These are phyloP conservation scores for Monosporozyma siamensis DNA, from an alignment of 805 yeast genomes.

Conservation along the genomic window DNA sequence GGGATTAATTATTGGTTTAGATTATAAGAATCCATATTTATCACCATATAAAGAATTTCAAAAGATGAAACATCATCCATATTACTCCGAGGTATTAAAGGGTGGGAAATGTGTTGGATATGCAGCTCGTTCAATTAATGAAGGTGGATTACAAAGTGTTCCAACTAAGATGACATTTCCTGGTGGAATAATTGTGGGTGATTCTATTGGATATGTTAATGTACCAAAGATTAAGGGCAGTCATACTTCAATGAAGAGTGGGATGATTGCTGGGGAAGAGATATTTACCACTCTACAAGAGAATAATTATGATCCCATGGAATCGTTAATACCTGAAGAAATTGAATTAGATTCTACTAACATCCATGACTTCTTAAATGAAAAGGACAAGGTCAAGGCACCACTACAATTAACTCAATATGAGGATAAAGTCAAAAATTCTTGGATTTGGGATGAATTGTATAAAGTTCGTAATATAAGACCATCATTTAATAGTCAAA, in stretches of 20 bases:
- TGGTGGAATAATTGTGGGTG: conserved; percentile 93
- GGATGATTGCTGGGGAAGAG: conserved; percentile 87
- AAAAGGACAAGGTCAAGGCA: not conserved
- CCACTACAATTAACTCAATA: conserved; percentile 44
- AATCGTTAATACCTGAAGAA: not conserved
- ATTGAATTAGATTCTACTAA: not conserved
- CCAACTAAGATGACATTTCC: conserved; percentile 80
- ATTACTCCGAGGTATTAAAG: conserved; percentile 58
- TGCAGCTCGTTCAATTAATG: conserved; percentile 94
- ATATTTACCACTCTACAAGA: conserved; percentile 32
- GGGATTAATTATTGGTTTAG: conserved; percentile 92
- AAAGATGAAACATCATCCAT: conserved; percentile 86
- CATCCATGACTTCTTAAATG: not conserved
- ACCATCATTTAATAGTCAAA: conserved; percentile 73
- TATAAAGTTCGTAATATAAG: conserved; percentile 81
- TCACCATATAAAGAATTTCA: conserved; percentile 96
- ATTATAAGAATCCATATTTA: conserved; percentile 87
- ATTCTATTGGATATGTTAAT: conserved; percentile 92
- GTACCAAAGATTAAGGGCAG: conserved; percentile 97
- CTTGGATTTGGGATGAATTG: conserved; percentile 84
- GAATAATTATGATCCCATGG: not conserved
- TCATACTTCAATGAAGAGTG: conserved; percentile 94
- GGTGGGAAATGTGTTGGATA: conserved; percentile 92
- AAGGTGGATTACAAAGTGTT: conserved; percentile 91
- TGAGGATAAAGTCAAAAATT: conserved; percentile 54